Percentiles rank a stretch among this genome's conserved stretches.
Conservation (phyloP, 2,329 filamentous ascomycete species). For the Atkinsonella texensis region DNA sequence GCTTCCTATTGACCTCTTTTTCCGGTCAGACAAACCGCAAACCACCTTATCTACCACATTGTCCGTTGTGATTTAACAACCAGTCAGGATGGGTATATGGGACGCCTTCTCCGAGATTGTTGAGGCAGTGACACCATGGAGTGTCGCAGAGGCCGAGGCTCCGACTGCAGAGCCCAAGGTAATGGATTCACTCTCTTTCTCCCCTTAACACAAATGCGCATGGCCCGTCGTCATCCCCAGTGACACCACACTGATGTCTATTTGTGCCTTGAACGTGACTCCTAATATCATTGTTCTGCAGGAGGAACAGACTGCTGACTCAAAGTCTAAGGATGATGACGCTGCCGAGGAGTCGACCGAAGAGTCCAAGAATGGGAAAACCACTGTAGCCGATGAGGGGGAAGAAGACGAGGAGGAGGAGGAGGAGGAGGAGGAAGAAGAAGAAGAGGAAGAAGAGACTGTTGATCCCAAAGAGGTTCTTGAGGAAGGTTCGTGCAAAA, state of each 20-base stretch:
- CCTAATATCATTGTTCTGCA: constrained; percentile 7
- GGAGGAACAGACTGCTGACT: constrained; percentile 31
- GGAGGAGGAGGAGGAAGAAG: constrained; percentile 50
- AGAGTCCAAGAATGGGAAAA: constrained; percentile 23
- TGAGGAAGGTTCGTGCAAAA: constrained; percentile 66
- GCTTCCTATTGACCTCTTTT: constrained; percentile 26
- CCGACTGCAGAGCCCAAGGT: constrained; percentile 52
- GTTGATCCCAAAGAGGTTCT: constrained; percentile 79
- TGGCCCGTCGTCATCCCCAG: not conserved
- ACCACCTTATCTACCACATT: constrained; percentile 21
- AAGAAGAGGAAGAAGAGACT: constrained; percentile 69
- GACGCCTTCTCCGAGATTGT: constrained; percentile 51
- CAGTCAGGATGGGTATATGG: constrained; percentile 53
- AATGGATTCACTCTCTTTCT: constrained; percentile 14
- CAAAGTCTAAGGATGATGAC: constrained; percentile 39
- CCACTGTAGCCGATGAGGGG: constrained; percentile 29
- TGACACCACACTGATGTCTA: not conserved
- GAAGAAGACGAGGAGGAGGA: constrained; percentile 40
- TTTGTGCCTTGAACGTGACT: not conserved
- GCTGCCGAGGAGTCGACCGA: constrained; percentile 14
- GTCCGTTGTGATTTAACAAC: constrained; percentile 27
- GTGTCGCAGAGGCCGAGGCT: constrained; percentile 53
- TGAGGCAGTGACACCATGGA: constrained; percentile 54
- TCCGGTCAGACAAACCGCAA: constrained; percentile 16
- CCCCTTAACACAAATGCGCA: not conserved